Percentiles rank a stretch among this genome's conserved stretches.
phyloP scores from a whole-genome alignment of 2,329 filamentous ascomycete species.

The Aureobasidium sp. region DNA sequence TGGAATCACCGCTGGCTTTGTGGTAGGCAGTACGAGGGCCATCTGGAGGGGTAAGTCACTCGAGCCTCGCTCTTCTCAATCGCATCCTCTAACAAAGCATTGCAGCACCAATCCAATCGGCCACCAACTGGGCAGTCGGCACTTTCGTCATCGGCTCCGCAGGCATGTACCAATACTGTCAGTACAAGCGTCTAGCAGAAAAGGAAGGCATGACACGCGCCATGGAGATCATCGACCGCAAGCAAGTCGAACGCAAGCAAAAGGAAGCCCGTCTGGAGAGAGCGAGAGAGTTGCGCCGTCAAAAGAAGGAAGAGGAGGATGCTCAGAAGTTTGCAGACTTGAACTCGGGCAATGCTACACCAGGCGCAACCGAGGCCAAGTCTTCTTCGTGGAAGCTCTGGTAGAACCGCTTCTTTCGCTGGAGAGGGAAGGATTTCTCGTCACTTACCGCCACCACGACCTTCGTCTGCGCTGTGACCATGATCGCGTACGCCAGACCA shows the following conservation, averaged over 20 bases:
- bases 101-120: constrained; percentile 52
- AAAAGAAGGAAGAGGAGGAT: constrained; percentile 37
- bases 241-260: constrained; percentile 55
- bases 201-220: constrained; percentile 75
- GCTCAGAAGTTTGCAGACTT: constrained; percentile 28
- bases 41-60: constrained; percentile 60
- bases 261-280: constrained; percentile 38
- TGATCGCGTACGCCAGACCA: background rate
- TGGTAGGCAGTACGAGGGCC: constrained; percentile 63
- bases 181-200: constrained; percentile 64
- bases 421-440: background rate
- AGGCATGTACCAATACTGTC: constrained; percentile 75
- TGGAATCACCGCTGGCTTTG: constrained; percentile 73
- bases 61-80: background rate
- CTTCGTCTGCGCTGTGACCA: background rate
- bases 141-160: constrained; percentile 63
- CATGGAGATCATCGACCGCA: constrained; percentile 70
- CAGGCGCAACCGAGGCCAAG: constrained; percentile 16
- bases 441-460: background rate
- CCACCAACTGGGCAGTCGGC: constrained; percentile 80
- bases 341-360: constrained; percentile 15
- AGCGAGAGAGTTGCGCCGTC: constrained; percentile 31
- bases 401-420: constrained; percentile 16
- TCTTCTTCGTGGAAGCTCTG: constrained; percentile 29
- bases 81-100: constrained; percentile 17